These are phyloP conservation scores for Alternaria panax DNA, from an alignment of 2,329 filamentous ascomycete species.

Conservation along the genomic window DNA sequence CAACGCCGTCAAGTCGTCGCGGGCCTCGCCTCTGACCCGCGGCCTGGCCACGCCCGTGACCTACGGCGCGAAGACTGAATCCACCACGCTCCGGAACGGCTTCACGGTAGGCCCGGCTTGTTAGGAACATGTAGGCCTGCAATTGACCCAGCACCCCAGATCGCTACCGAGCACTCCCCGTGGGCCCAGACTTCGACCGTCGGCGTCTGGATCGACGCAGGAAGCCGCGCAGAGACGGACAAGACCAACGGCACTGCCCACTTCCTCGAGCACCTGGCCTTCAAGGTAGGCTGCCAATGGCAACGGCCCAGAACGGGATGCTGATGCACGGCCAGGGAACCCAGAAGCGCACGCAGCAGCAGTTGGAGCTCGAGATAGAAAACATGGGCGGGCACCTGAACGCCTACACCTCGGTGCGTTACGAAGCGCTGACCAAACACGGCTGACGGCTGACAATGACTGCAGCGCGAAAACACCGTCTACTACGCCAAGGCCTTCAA, in stretches of 20 bases:
- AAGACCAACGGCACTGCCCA: slow-evolving; percentile 99
- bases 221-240: slow-evolving; percentile 95
- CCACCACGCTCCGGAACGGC: slow-evolving; percentile 95
- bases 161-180: slow-evolving; percentile 96
- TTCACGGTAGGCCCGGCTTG: slow-evolving; percentile 74
- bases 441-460: slow-evolving; percentile 50
- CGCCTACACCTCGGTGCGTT: slow-evolving; percentile 94
- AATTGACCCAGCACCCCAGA: slow-evolving; percentile 63
- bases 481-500: slow-evolving; percentile 99
- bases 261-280: slow-evolving; percentile 99
- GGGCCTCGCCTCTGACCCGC: slow-evolving; percentile 72
- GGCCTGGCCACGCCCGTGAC: slow-evolving; percentile 86
- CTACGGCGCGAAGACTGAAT: slow-evolving; percentile 83
- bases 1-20: slow-evolving; percentile 67
- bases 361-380: slow-evolving; percentile 99
- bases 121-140: slow-evolving; percentile 28
- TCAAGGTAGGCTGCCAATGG: slow-evolving; percentile 74
- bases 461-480: slow-evolving; percentile 93
- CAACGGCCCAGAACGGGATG: slow-evolving; percentile 16
- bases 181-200: slow-evolving; percentile 98
- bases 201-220: slow-evolving; percentile 99
- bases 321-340: slow-evolving; percentile 71
- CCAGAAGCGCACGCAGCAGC: slow-evolving; percentile 90
- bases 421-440: slow-evolving; percentile 8
- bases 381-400: slow-evolving; percentile 99